Conservation (phyloP, 371 early-diverging fungal genomes). For the Sanchytrium tribonematis region DNA sequence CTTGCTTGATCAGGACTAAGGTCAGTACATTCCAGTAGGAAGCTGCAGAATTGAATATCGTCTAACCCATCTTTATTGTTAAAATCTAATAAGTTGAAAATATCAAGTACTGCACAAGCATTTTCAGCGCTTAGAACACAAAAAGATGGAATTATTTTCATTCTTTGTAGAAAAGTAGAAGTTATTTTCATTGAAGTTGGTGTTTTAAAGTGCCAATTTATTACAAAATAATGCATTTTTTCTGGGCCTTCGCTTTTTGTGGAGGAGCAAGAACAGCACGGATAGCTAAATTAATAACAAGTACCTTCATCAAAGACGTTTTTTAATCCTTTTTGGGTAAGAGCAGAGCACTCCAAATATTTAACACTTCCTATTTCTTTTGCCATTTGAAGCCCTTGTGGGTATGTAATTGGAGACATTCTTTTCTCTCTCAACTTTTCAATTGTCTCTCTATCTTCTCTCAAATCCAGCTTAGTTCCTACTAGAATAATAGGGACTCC, state of each 20-base stretch:
- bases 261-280: conserved; percentile 49
- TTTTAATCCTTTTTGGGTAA: conserved; percentile 82
- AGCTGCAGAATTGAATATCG: conserved; percentile 14
- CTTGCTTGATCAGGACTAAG: conserved; percentile 10
- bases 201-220: conserved; percentile 29
- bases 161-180: not conserved
- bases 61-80: conserved; percentile 12
- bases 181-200: not conserved
- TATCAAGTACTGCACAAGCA: conserved; percentile 11
- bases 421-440: conserved; percentile 57
- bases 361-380: conserved; percentile 68
- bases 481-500: conserved; percentile 81
- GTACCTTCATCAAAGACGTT: conserved; percentile 30
- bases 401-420: conserved; percentile 63
- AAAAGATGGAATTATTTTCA: not conserved
- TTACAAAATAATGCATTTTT: not conserved
- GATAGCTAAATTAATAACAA: conserved; percentile 63
- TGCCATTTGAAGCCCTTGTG: conserved; percentile 60
- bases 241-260: conserved; percentile 14
- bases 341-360: conserved; percentile 93
- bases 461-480: conserved; percentile 92
- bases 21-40: conserved; percentile 14
- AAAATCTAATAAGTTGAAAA: conserved; percentile 15
- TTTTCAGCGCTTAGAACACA: conserved; percentile 12
- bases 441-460: conserved; percentile 63